Base-by-base conservation (phyloP, 2,329 filamentous ascomycete genomes). In the Botryotinia globosa region DNA sequence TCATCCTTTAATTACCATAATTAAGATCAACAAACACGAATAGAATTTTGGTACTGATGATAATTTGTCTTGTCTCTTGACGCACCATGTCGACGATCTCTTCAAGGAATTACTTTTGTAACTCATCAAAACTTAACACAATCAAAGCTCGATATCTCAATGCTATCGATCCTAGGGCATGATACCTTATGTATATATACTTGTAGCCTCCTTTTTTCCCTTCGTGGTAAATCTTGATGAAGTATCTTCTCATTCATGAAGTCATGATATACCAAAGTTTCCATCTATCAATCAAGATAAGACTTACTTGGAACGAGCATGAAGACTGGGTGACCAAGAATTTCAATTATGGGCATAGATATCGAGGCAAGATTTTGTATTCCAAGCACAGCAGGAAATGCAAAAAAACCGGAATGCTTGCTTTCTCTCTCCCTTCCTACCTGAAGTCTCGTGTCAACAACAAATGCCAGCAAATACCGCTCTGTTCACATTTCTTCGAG, bases 201-300 rank as follows among this genome's bases (percentile, higher is more conserved):
- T 61, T 61, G 34, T 12, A 1, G n/a, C n/a, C 34, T n/a, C 32
- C 12, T 59, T 37, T n/a, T 61, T 25, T 0, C 34, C 22, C 25
- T 39, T n/a, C 1, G 20, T 37, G 12, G 6, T 54, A 29, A 61
- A 61, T 37, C 22, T 22, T 37, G 22, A 34, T 6, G 10, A 39
- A 39, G 59, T 22, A 16, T 62, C 39, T 12, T 62, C 34, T 62
- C 59, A 61, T 61, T 61, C 58, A 62, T 62, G 59, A 39, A 62
- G 59, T 62, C 59, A 62, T 62, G 58, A 39, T 37, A n/a, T 9
- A 25, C 14, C 18, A 34, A 39, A 29, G 12, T 29, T 29, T 54
- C 14, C n/a, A 54, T n/a, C 6, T 18, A 54, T 29, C n/a, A 18
- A 18, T 16, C 51, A 54, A 18, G n/a, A 29, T 12, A 54, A 29